Percentiles rank a stretch among this genome's conserved stretches.
Conservation (phyloP, 2,329 filamentous ascomycete genomes). For the Phaeosphaeriaceae sp. region DNA sequence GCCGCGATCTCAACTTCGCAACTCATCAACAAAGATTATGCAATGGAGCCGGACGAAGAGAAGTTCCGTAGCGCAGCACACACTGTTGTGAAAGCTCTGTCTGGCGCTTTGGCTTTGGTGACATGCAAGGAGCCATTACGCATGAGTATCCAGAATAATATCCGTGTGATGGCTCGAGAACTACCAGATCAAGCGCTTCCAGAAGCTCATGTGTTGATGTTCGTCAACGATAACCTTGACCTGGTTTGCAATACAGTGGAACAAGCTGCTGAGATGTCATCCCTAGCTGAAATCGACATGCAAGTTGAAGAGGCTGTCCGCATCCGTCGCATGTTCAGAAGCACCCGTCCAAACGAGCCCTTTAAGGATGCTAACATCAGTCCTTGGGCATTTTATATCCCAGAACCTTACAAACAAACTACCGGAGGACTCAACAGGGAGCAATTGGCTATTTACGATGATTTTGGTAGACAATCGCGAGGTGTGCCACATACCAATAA, state of each 20-base stretch:
- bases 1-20: conserved; percentile 96
- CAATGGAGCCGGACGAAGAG: conserved; percentile 88
- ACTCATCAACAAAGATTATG: conserved; percentile 95
- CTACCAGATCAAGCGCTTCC: conserved; percentile 75
- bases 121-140: conserved; percentile 96
- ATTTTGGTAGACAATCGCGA: conserved; percentile 87
- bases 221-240: conserved; percentile 96
- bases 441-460: conserved; percentile 95
- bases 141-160: conserved; percentile 97
- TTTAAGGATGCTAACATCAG: conserved; percentile 84
- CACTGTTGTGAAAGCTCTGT: conserved; percentile 93
- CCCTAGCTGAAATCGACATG: conserved; percentile 91
- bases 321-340: conserved; percentile 75
- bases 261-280: conserved; percentile 91
- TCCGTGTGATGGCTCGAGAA: conserved; percentile 78
- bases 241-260: conserved; percentile 93
- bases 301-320: conserved; percentile 85
- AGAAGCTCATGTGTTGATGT: conserved; percentile 96
- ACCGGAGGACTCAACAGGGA: conserved; percentile 84
- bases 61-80: conserved; percentile 85
- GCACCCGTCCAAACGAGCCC: conserved; percentile 77
- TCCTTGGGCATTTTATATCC: conserved; percentile 92
- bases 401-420: conserved; percentile 88
- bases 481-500: conserved; percentile 63
- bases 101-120: conserved; percentile 92